A percentile compares a stretch with the other conserved stretches of the same genome.
Conservation (phyloP, 1,284 basidiomycete species). For the Anthracocystis setariae region DNA sequence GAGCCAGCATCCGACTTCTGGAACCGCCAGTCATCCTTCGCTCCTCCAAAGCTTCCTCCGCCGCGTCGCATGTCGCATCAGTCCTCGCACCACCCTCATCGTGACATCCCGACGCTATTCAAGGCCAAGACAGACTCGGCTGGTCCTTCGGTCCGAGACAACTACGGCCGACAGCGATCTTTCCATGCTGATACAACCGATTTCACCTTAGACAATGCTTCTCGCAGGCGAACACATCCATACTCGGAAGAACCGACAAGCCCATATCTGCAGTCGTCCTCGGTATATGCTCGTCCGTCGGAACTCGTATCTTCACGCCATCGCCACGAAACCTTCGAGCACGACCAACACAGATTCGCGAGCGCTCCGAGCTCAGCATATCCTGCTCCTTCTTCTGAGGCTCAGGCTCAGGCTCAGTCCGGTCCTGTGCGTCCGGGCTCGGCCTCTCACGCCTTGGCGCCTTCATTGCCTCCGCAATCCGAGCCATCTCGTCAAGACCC, state of each 20-base stretch:
- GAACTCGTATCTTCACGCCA: not conserved
- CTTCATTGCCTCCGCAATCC: not conserved
- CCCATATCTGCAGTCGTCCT: conserved; percentile 3
- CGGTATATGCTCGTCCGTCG: conserved; percentile 10
- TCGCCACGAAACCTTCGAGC: conserved; percentile 3
- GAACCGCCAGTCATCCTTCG: conserved; percentile 9
- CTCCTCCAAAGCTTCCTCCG: conserved; percentile 20
- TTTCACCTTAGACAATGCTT: not conserved
- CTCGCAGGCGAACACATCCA: not conserved
- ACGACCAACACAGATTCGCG: not conserved
- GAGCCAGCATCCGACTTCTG: not conserved
- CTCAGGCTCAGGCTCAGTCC: not conserved
- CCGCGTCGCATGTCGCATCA: conserved; percentile 11
- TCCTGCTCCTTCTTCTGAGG: not conserved
- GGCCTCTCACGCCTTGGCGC: not conserved
- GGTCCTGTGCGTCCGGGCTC: not conserved
- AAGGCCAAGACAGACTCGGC: not conserved
- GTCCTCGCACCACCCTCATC: not conserved
- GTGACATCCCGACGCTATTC: conserved; percentile 3
- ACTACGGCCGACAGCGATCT: conserved; percentile 5
- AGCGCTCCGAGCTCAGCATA: not conserved
- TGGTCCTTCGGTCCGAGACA: conserved; percentile 2
- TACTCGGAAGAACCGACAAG: conserved; percentile 2
- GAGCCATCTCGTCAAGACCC: conserved; percentile 3
- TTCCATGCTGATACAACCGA: not conserved